phyloP scores from a whole-genome alignment of 768 basidiomycete genomes.

The Mycena polygramma region DNA sequence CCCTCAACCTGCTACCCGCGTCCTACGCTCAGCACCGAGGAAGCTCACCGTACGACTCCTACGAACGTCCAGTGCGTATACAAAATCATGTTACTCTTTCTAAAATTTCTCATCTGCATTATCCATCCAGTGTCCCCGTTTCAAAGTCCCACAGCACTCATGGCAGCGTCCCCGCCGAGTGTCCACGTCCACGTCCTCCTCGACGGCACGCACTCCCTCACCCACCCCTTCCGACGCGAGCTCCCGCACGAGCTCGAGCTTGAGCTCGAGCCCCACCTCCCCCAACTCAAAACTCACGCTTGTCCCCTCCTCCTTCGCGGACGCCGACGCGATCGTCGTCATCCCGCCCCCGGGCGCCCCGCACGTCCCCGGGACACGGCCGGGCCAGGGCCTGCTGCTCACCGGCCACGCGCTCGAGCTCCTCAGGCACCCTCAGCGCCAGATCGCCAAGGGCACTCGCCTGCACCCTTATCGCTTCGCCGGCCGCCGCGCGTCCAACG shows the following conservation, averaged over 20 bases:
- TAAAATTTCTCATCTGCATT: slow-evolving; percentile 35
- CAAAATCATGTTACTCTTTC: neutral
- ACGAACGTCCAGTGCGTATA: slow-evolving; percentile 34
- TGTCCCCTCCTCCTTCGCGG: slow-evolving; percentile 63
- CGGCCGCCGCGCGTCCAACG: slow-evolving; percentile 18
- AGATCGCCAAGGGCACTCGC: slow-evolving; percentile 28
- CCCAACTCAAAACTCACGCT: slow-evolving; percentile 53
- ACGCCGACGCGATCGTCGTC: slow-evolving; percentile 65
- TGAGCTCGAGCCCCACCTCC: slow-evolving; percentile 37
- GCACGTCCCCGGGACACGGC: slow-evolving; percentile 2
- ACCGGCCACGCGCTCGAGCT: slow-evolving; percentile 25
- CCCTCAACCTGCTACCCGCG: slow-evolving; percentile 57
- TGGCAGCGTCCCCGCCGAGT: slow-evolving; percentile 45
- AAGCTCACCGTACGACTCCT: slow-evolving; percentile 36
- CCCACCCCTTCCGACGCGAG: slow-evolving; percentile 45
- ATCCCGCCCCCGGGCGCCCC: slow-evolving; percentile 33
- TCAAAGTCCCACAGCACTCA: slow-evolving; percentile 37
- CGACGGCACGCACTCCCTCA: slow-evolving; percentile 56
- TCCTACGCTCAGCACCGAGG: slow-evolving; percentile 12
- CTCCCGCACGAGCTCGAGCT: slow-evolving; percentile 37
- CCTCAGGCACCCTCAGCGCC: slow-evolving; percentile 31
- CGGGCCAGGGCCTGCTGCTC: slow-evolving; percentile 23
- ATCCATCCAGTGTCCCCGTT: slow-evolving; percentile 31
- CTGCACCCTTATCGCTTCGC: slow-evolving; percentile 33
- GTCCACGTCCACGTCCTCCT: slow-evolving; percentile 48